These are phyloP conservation scores for Achaetomium macrosporum DNA, from an alignment of 2,329 filamentous ascomycete species.

Conservation along the genomic window DNA sequence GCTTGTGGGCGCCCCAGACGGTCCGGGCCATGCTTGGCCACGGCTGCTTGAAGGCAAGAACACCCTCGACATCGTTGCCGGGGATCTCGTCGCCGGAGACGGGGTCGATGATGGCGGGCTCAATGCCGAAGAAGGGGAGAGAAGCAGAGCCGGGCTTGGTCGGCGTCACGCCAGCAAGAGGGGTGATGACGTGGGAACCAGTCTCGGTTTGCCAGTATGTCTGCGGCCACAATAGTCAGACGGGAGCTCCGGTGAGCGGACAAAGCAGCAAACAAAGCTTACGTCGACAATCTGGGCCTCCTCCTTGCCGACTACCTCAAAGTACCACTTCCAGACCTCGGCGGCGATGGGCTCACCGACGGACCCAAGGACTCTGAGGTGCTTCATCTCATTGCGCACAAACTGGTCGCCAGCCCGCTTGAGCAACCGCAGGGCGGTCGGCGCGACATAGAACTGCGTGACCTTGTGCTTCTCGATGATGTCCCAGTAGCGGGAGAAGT, in stretches of 20 bases:
- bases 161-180: slow-evolving; percentile 84
- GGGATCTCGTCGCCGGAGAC: slow-evolving; percentile 88
- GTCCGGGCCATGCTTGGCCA: slow-evolving; percentile 99
- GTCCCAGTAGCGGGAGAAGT: slow-evolving; percentile 98
- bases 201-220: slow-evolving; percentile 99
- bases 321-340: slow-evolving; percentile 99
- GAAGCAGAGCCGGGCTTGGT: slow-evolving; percentile 97
- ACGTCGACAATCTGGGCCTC: slow-evolving; percentile 92
- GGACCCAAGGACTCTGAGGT: slow-evolving; percentile 83
- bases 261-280: slow-evolving; percentile 37
- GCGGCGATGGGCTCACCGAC: slow-evolving; percentile 97
- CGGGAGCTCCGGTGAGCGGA: neutral
- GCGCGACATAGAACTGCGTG: slow-evolving; percentile 97
- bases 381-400: slow-evolving; percentile 83
- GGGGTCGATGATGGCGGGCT: slow-evolving; percentile 95
- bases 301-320: slow-evolving; percentile 87
- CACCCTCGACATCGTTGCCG: slow-evolving; percentile 95
- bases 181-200: slow-evolving; percentile 91
- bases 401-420: slow-evolving; percentile 95
- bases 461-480: slow-evolving; percentile 93
- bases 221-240: slow-evolving; percentile 40
- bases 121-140: slow-evolving; percentile 95
- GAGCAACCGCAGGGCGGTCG: slow-evolving; percentile 83
- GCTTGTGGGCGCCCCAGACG: slow-evolving; percentile 94
- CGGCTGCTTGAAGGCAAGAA: slow-evolving; percentile 91